Evolutionary conservation across 495 filamentous ascomycete genomes (phyloP).

Genomic region (Pseudomonodictys pantanalensis): DNA sequence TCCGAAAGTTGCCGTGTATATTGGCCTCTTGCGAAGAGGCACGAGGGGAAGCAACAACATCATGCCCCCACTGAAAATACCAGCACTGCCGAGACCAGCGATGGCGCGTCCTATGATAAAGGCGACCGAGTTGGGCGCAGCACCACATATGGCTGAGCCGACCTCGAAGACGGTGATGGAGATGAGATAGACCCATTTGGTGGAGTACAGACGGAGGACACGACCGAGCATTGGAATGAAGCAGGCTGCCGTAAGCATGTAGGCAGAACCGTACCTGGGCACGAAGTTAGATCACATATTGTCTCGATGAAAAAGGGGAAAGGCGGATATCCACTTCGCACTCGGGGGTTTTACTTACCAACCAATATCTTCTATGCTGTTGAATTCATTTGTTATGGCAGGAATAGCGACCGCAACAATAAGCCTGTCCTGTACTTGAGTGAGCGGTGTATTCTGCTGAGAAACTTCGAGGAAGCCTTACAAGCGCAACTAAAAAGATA

Average conservation of each 20-base stretch:
- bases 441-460: neutral
- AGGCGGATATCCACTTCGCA: too few relatives aligned
- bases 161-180: conserved; percentile 30
- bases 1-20: conserved; percentile 15
- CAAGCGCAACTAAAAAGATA: conserved; percentile 16
- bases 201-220: too few relatives aligned
- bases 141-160: conserved; percentile 25
- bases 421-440: conserved; percentile 53
- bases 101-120: conserved; percentile 34
- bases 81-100: conserved; percentile 34
- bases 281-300: too few relatives aligned
- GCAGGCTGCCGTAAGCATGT: too few relatives aligned
- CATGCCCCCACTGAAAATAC: conserved; percentile 29
- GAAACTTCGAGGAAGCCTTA: neutral
- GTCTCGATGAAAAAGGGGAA: too few relatives aligned
- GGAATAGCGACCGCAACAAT: conserved; percentile 84
- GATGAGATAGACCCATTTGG: conserved; percentile 19
- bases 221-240: too few relatives aligned
- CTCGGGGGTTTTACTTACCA: too few relatives aligned
- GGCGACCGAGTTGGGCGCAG: conserved; percentile 27
- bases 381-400: conserved; percentile 73
- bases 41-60: conserved; percentile 21
- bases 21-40: conserved; percentile 23
- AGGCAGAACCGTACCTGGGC: too few relatives aligned
- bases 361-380: conserved; percentile 68